A percentile compares a stretch with the other conserved stretches of the same genome.
phyloP scores from a whole-genome alignment of 1,284 basidiomycete species.

The Trametes sp. region DNA sequence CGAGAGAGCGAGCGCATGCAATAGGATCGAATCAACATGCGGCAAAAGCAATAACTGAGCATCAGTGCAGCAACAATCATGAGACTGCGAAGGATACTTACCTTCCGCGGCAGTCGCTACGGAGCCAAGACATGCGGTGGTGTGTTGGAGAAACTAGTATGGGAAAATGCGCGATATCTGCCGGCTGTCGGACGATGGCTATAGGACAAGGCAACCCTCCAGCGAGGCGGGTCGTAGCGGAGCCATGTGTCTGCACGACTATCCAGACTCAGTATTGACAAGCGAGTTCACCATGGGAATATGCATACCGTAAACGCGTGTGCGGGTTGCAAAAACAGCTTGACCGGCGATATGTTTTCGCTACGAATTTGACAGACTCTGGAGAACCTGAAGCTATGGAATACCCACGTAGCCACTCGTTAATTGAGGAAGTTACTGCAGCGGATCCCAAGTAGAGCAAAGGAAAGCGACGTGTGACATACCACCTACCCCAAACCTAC shows the following conservation, averaged over 20 bases:
- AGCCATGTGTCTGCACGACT: neutral
- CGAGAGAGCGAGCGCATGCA: neutral
- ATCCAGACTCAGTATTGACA: neutral
- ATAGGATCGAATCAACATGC: neutral
- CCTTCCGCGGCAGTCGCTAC: neutral
- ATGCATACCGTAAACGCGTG: neutral
- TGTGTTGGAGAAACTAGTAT: no score
- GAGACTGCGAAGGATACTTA: neutral
- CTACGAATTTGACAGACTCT: no score
- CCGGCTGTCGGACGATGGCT: neutral
- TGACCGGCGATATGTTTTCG: no score
- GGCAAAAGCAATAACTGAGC: neutral
- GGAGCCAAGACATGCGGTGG: no score
- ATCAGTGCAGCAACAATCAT: neutral
- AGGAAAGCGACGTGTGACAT: no score
- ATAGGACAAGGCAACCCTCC: neutral
- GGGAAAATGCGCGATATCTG: neutral
- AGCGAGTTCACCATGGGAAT: neutral
- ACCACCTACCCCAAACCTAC: no score
- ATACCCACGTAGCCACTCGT: no score
- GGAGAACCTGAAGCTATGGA: no score
- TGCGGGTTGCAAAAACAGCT: no score
- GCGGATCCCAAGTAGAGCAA: no score
- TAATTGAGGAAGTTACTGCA: no score
- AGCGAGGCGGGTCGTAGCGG: neutral